Base-by-base conservation (phyloP, 1,284 basidiomycete species). In the Ustilago crameri region DNA sequence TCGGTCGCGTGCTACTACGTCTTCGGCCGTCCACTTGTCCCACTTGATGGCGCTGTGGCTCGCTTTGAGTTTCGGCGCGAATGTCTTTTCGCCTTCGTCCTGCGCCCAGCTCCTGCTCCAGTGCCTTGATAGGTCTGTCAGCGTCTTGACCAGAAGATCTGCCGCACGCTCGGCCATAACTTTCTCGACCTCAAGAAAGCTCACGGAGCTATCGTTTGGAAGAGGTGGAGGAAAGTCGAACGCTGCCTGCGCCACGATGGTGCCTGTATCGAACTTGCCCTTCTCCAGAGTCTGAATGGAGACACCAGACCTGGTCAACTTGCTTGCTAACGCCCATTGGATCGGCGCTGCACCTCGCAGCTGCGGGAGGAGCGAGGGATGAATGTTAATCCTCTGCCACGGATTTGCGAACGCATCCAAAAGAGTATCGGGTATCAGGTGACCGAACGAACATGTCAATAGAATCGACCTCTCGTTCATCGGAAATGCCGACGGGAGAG, bases 301-400 rank as follows among this genome's bases (percentile, higher is more conserved):
- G 0, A 80, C 64, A 0, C 80, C 80, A 3, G 80, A 80, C 8
- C 24, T 5, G 3, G 8, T 10, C 22, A 64, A 35, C 7, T 45
- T n/a, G 5, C 60, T 41, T 10, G 77, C 63, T 37, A 98, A 86
- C 0, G 91, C 87, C 83, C 90, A 92, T 82, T 98, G 95, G 35
- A 98, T 91, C 0, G 95, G 95, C 1, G 94, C 92, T 0, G 95
- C 90, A 0, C 95, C 95, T 23, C 94, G 88, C 83, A 93, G 93
- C n/a, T 87, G 84, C 0, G 95, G 95, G 22, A 98, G 87, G 0
- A 94, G 85, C 18, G 93, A 95, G 0, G 95, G 94, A 78, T 98
- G 95, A 4, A 98, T 88, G 79, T 98, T 97, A 41, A 98, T 85
- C n/a, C 90, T 85, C 51, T 89, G 88, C 1, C 85, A 83, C 0